Evolutionary conservation across 495 filamentous ascomycete species (phyloP), one percentile per base, ranked within the genome.

Genomic region (Tuber indicum): DNA sequence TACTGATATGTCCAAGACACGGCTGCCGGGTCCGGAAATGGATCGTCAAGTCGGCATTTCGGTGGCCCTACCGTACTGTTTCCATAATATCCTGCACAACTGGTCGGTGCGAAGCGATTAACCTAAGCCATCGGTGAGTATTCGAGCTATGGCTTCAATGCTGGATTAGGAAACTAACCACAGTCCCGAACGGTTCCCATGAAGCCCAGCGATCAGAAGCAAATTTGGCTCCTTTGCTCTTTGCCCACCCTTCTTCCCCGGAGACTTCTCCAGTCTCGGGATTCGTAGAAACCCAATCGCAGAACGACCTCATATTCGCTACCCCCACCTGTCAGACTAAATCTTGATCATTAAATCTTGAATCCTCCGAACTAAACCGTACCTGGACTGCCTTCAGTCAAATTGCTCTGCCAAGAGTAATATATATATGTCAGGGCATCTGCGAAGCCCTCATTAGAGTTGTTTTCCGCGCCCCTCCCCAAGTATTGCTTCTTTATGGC

Each of bases 1-100:
- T 88, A 89, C 79, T 90, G 88, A 88, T 88, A 91, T 12, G 83
- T 86, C 89, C 89, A 91, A 72, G 85, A 84, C 72, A 89, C 86
- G 14, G 77, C 74, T 66, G 84, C 82, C 0, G 87, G 80, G 32
- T 87, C 85, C 26, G 79, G 79, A 46, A 84, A 79, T 7, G 74
- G 75, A n/a, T 84, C 80, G 44, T 85, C 84, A 46, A 90, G 76
- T 23, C 84, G 76, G 78, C 88, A 90, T 1, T 84, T 81, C 0
- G 84, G 77, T 0, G 80, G 78, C 9, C 76, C 76, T n/a, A 66
- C 66, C 36, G 77, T 70, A 44, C 78, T 75, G 7, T 75, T 79
- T 8, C 78, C 76, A 75, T 79, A 73, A 72, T 47, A 75, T 0
- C 85, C 85, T 71, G 81, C 82, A 74, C 85, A 86, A 36, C 75